phyloP scores from a whole-genome alignment of 1,139 yeast species.

The Blastobotrys serpentis region DNA sequence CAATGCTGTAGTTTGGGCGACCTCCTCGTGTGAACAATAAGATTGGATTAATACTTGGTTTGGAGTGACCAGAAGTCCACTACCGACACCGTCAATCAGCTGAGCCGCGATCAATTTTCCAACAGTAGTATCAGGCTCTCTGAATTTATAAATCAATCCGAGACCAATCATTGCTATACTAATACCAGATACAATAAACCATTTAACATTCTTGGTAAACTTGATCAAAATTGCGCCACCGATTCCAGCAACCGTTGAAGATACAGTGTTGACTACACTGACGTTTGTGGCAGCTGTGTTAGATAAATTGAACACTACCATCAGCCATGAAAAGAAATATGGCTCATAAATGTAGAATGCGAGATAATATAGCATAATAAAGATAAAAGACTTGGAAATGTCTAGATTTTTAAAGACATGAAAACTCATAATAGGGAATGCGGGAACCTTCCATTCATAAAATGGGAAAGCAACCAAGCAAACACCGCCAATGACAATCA shows the following conservation, averaged over 20 bases:
- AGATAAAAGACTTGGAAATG: conserved; percentile 19
- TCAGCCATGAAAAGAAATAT: conserved; percentile 44
- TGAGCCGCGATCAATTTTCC: conserved; percentile 23
- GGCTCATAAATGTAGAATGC: conserved; percentile 24
- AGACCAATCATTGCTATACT: conserved; percentile 53
- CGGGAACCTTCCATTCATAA: conserved; percentile 19
- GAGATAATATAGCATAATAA: conserved; percentile 20
- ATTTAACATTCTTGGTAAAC: conserved; percentile 51
- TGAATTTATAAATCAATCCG: conserved; percentile 39
- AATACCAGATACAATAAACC: conserved; percentile 57
- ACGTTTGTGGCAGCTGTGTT: conserved; percentile 63
- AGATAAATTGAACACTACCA: conserved; percentile 52
- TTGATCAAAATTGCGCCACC: conserved; percentile 55
- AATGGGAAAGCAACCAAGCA: conserved; percentile 19
- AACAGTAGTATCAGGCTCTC: conserved; percentile 20
- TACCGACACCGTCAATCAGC: conserved; percentile 27
- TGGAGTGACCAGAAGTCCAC: conserved; percentile 27
- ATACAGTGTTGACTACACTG: conserved; percentile 60
- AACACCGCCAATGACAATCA: conserved; percentile 18
- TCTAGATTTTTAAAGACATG: conserved; percentile 16
- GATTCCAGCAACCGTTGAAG: conserved; percentile 58
- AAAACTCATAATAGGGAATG: conserved; percentile 20
- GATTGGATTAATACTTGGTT: conserved; percentile 28
- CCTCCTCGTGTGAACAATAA: conserved; percentile 23
- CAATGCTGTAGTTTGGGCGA: conserved; percentile 28